Conservation (phyloP, 371 early-diverging fungal genomes). For the Saksenaea oblongispora region DNA sequence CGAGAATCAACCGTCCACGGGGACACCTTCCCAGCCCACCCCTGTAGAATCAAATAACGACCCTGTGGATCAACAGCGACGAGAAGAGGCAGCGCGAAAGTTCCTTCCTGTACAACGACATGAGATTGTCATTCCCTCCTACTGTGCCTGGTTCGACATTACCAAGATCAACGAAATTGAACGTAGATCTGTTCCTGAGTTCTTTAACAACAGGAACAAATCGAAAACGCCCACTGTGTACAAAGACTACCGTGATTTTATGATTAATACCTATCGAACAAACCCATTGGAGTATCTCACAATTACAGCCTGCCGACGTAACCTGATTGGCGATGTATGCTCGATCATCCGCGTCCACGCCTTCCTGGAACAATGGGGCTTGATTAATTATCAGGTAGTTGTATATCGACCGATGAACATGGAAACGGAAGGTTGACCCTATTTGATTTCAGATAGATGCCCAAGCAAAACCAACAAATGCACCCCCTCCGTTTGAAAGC, state of each 20-base stretch:
- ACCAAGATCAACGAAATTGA: slow-evolving; percentile 86
- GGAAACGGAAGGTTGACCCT: slow-evolving; percentile 58
- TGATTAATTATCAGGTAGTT: slow-evolving; percentile 96
- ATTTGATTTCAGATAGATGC: slow-evolving; percentile 87
- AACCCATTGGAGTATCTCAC: slow-evolving; percentile 95
- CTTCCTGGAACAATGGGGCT: slow-evolving; percentile 98
- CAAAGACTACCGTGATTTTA: slow-evolving; percentile 96
- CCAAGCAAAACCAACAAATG: slow-evolving; percentile 79
- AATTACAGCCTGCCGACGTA: slow-evolving; percentile 94
- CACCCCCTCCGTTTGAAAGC: slow-evolving; percentile 90
- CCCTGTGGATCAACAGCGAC: slow-evolving; percentile 35
- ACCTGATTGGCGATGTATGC: slow-evolving; percentile 96
- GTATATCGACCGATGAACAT: slow-evolving; percentile 57
- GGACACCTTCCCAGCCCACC: slow-evolving; percentile 11
- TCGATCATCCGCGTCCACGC: slow-evolving; percentile 96
- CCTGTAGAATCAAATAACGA: slow-evolving; percentile 20
- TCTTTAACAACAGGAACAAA: slow-evolving; percentile 89
- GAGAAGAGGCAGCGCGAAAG: slow-evolving; percentile 66
- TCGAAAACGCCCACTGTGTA: slow-evolving; percentile 92
- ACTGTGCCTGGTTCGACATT: slow-evolving; percentile 94
- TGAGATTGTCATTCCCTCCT: slow-evolving; percentile 85
- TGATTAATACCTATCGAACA: slow-evolving; percentile 94
- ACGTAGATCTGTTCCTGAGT: slow-evolving; percentile 90
- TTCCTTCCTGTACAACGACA: slow-evolving; percentile 76
- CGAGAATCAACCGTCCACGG: background rate